These are phyloP conservation scores for Penicillium flavigenum DNA, from an alignment of 495 filamentous ascomycete genomes.

Conservation along the genomic window DNA sequence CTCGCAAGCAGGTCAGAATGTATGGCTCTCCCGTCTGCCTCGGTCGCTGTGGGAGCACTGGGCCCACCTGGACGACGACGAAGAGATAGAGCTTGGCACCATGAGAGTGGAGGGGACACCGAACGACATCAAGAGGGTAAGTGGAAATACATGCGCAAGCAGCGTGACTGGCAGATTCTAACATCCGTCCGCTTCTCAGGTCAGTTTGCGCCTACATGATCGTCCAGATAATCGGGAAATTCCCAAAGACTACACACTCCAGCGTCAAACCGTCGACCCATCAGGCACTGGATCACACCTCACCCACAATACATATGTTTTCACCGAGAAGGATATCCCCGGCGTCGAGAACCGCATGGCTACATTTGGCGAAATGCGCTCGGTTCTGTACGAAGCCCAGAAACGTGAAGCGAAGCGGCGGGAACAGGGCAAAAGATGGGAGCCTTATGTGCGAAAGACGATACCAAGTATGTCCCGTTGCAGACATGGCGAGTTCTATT, in stretches of 20 bases:
- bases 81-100: constrained; percentile 70
- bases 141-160: constrained; percentile 3
- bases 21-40: constrained; percentile 77
- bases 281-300: constrained; percentile 45
- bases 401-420: constrained; percentile 48
- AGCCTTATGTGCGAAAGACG: constrained; percentile 70
- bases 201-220: constrained; percentile 54
- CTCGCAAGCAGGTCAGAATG: constrained; percentile 50
- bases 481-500: neutral
- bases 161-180: neutral
- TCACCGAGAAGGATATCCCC: constrained; percentile 33
- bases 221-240: constrained; percentile 61
- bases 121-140: constrained; percentile 54
- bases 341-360: constrained; percentile 43
- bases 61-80: constrained; percentile 58
- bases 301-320: constrained; percentile 72
- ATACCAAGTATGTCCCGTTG: constrained; percentile 67
- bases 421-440: constrained; percentile 58
- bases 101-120: constrained; percentile 61
- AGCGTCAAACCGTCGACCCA: constrained; percentile 52
- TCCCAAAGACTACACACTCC: constrained; percentile 80
- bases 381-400: constrained; percentile 47
- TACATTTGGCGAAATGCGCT: constrained; percentile 46
- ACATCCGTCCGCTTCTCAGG: constrained; percentile 26
- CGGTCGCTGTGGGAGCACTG: constrained; percentile 72